These are phyloP conservation scores for Bromus sterilis DNA, from an alignment of 176 grass and related monocot genomes.

Conservation along the genomic window DNA sequence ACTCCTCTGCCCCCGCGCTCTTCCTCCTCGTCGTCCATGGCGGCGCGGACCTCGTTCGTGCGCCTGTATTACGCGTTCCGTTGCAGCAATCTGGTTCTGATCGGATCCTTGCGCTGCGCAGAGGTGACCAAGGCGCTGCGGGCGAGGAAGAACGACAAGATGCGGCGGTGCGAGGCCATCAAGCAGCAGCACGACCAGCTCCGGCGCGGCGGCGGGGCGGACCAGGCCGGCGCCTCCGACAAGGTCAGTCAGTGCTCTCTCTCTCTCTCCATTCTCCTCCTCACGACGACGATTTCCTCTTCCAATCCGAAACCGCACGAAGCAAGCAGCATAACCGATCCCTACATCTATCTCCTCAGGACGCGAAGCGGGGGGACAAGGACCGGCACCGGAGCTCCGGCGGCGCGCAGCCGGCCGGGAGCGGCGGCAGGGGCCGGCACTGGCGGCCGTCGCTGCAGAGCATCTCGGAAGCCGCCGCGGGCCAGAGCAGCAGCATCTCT, in stretches of 20 bases:
- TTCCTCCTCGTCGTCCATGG: background rate
- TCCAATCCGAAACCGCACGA: background rate
- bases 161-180: constrained; percentile 67
- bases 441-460: constrained; percentile 90
- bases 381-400: constrained; percentile 43
- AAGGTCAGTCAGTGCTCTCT: constrained; percentile 20
- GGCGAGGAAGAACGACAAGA: constrained; percentile 80
- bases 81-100: background rate
- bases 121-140: constrained; percentile 85
- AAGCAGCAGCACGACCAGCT: constrained; percentile 52
- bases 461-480: constrained; percentile 56
- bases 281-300: background rate
- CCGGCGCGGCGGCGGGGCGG: constrained; percentile 16
- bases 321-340: background rate
- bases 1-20: background rate
- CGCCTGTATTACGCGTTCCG: background rate
- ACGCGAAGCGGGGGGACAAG: constrained; percentile 45
- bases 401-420: background rate
- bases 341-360: constrained; percentile 16
- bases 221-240: background rate
- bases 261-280: background rate
- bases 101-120: constrained; percentile 17
- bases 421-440: constrained; percentile 35
- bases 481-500: constrained; percentile 39
- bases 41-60: background rate